Evolutionary conservation across 768 basidiomycete genomes (phyloP), one percentile per base, ranked within the genome.

Genomic region (Lactarius indigo): DNA sequence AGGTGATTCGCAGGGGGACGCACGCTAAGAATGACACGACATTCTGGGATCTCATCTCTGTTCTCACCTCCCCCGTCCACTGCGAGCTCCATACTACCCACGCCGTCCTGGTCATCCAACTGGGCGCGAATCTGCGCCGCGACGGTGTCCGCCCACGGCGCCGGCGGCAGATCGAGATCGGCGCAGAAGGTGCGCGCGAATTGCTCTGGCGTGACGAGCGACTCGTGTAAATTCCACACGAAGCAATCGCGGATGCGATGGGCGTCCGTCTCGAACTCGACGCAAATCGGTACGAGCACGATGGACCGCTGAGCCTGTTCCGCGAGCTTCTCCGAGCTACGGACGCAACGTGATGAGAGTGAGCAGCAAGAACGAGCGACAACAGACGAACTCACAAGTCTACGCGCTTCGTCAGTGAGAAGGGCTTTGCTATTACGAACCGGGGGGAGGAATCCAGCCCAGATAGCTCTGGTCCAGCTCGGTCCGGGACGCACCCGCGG

Each of bases 171-270:
- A 65, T 94, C 92, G 55, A 98, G 82, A 77, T 99, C 97, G 37
- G 84, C 79, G 75, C 94, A 96, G 76, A 98, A 96, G 33, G 87
- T 88, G 61, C 79, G 82, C 5, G 96, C 95, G 70, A 99, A 99
- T 1, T 80, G 80, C 64, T 92, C 88, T 0, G 96, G 95, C 30
- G 87, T 89, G 71, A 96, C 88, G 68, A 92, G 78, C n/a, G 81
- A 79, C 78, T 98, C 96, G 74, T 93, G 87, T 56, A 95, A 77
- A 73, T 98, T 97, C 97, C 97, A 99, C 13, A 93, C 85, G 76
- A 99, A 98, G 73, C 90, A 90, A 74, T 99, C 97, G 50, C 96
- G 89, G 75, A 99, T 86, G 72, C 96, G 83, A 74, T 92, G 92
- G 0, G 90, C 90, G 12, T 94, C 92, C 12, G 91, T 94, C 74